phyloP scores from a whole-genome alignment of 129 eudicot species.

The Lactuca sativa region DNA sequence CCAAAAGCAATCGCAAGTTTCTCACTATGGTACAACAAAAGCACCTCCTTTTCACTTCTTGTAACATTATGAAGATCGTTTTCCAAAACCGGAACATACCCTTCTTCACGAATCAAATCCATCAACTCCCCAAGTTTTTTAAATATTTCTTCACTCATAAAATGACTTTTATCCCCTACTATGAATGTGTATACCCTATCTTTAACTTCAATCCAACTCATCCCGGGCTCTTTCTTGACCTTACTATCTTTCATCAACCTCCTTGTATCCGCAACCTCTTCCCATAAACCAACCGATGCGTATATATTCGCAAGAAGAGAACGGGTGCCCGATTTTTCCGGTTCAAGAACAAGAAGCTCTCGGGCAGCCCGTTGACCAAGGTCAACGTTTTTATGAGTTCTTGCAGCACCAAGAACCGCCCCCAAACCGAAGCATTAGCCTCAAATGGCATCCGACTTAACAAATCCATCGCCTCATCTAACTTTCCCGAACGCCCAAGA shows the following conservation, averaged over 20 bases:
- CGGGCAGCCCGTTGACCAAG: conserved; percentile 72
- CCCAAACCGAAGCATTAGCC: conserved; percentile 80
- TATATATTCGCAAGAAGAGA: conserved; percentile 81
- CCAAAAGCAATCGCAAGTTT: conserved; percentile 95
- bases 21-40: conserved; percentile 77
- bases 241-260: conserved; percentile 64
- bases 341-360: conserved; percentile 61
- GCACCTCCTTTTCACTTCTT: conserved; percentile 63
- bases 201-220: conserved; percentile 92
- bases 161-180: conserved; percentile 75
- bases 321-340: conserved; percentile 83
- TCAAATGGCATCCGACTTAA: conserved; percentile 79
- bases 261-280: conserved; percentile 59
- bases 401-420: conserved; percentile 90
- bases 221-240: conserved; percentile 87
- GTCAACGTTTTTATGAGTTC: conserved; percentile 70
- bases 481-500: conserved; percentile 70
- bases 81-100: conserved; percentile 76
- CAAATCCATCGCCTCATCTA: conserved; percentile 68
- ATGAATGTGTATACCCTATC: conserved; percentile 67
- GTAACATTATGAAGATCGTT: conserved; percentile 75
- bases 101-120: conserved; percentile 53
- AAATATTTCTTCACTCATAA: conserved; percentile 59
- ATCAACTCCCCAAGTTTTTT: conserved; percentile 64
- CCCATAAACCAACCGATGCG: conserved; percentile 86